Conservation (phyloP, 2,329 filamentous ascomycete species). For the Epichloe sibirici region DNA sequence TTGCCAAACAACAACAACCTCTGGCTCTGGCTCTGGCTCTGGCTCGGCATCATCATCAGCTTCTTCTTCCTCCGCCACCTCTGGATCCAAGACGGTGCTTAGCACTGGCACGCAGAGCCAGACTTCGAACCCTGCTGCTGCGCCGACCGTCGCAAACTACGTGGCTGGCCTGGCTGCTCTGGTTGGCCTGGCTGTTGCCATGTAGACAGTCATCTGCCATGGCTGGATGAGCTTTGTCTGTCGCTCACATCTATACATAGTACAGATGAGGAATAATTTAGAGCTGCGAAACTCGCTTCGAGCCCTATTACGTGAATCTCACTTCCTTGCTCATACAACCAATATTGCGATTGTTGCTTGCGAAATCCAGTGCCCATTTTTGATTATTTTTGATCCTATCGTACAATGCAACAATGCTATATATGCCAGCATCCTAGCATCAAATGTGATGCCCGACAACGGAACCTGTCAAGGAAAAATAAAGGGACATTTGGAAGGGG, state of each 20-base stretch:
- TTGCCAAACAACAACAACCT: neutral
- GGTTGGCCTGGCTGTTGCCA: constrained; percentile 10
- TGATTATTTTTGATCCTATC: constrained; percentile 5
- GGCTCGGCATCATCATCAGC: neutral
- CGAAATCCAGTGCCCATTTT: neutral
- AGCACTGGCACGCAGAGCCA: neutral
- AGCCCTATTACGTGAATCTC: neutral
- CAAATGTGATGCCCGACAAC: constrained; percentile 5
- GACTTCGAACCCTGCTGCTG: constrained; percentile 12
- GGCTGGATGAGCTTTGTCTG: neutral
- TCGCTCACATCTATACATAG: neutral
- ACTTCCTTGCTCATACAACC: neutral
- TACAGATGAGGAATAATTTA: neutral
- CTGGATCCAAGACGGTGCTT: neutral
- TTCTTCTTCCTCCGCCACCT: neutral
- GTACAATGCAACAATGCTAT: constrained; percentile 10
- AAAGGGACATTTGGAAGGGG: neutral
- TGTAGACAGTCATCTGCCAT: neutral
- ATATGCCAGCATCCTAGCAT: constrained; percentile 9
- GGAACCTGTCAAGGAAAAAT: constrained; percentile 1
- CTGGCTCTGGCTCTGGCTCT: neutral
- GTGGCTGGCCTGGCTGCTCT: constrained; percentile 12
- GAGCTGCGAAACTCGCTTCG: neutral
- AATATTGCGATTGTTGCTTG: neutral
- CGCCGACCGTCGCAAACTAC: constrained; percentile 10